Percentiles rank a stretch among this genome's conserved stretches.
These are phyloP conservation scores for Purpureocillium lavendulum DNA, from an alignment of 2,329 filamentous ascomycete genomes.

Conservation along the genomic window DNA sequence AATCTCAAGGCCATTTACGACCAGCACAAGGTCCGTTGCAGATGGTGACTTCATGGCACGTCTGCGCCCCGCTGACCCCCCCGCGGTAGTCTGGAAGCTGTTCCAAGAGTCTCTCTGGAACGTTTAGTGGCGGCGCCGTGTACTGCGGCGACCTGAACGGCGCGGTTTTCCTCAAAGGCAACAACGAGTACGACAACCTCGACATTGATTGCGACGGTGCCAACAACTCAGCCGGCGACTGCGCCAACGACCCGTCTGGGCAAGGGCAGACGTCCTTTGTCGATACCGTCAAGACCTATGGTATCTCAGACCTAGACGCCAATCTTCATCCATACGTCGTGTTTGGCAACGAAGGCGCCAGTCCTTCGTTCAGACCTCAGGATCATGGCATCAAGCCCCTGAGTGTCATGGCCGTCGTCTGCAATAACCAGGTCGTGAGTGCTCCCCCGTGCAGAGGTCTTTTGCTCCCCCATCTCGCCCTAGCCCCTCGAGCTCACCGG, in stretches of 20 bases:
- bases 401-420: slow-evolving; percentile 36
- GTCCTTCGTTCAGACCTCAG: slow-evolving; percentile 23
- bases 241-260: slow-evolving; percentile 24
- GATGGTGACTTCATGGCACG: neutral
- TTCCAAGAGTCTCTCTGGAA: slow-evolving; percentile 11
- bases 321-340: slow-evolving; percentile 38
- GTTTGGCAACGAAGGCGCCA: slow-evolving; percentile 29
- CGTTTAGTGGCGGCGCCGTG: slow-evolving; percentile 6
- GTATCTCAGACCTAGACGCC: slow-evolving; percentile 28
- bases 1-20: slow-evolving; percentile 8
- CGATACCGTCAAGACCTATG: slow-evolving; percentile 19
- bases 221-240: slow-evolving; percentile 17
- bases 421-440: slow-evolving; percentile 27
- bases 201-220: slow-evolving; percentile 3
- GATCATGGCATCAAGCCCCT: slow-evolving; percentile 30
- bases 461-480: too few relatives aligned
- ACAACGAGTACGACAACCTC: slow-evolving; percentile 3
- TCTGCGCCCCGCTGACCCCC: neutral
- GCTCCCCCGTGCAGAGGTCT: too few relatives aligned
- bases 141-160: slow-evolving; percentile 24
- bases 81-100: slow-evolving; percentile 23
- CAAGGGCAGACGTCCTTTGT: slow-evolving; percentile 33
- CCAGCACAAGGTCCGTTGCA: slow-evolving; percentile 3
- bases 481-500: too few relatives aligned
- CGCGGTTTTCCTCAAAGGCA: slow-evolving; percentile 20